These are phyloP conservation scores for Lichtheimia hyalospora DNA, from an alignment of 371 early-diverging fungal species.

Conservation along the genomic window DNA sequence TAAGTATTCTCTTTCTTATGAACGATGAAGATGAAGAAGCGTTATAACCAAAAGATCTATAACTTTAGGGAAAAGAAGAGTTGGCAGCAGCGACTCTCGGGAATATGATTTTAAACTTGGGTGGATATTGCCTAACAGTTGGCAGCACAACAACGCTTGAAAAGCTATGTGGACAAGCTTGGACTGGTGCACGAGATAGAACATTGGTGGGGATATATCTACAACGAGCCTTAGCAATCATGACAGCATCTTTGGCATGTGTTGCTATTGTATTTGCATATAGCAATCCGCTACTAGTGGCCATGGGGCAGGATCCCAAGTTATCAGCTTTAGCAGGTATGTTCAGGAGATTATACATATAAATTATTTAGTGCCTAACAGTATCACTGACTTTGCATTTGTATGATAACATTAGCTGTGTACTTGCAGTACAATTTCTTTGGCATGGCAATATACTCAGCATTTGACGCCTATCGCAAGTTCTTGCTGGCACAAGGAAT, in stretches of 20 bases:
- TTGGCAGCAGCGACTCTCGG: conserved; percentile 12
- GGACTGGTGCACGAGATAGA: conserved; percentile 72
- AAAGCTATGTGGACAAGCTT: conserved; percentile 86
- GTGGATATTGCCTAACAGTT: neutral
- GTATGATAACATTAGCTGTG: neutral
- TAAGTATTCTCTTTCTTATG: conserved; percentile 7
- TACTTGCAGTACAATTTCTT: neutral
- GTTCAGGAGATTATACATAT: neutral
- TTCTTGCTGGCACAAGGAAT: conserved; percentile 2
- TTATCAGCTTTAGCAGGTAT: conserved; percentile 3
- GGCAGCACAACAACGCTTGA: conserved; percentile 73
- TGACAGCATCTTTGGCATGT: conserved; percentile 63
- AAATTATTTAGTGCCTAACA: neutral
- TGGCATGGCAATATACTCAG: neutral
- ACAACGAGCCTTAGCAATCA: conserved; percentile 77
- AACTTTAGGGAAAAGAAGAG: conserved; percentile 3
- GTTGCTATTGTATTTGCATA: conserved; percentile 75
- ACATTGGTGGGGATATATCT: conserved; percentile 78
- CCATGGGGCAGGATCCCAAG: conserved; percentile 8
- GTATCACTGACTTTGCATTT: neutral
- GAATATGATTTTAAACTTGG: conserved; percentile 7
- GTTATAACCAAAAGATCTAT: no score
- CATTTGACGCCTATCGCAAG: conserved; percentile 9
- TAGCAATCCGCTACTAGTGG: neutral
- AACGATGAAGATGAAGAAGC: no score